Evolutionary conservation across 306 rosid species (phyloP).

Genomic region (Oxytropis ochrocephala): DNA sequence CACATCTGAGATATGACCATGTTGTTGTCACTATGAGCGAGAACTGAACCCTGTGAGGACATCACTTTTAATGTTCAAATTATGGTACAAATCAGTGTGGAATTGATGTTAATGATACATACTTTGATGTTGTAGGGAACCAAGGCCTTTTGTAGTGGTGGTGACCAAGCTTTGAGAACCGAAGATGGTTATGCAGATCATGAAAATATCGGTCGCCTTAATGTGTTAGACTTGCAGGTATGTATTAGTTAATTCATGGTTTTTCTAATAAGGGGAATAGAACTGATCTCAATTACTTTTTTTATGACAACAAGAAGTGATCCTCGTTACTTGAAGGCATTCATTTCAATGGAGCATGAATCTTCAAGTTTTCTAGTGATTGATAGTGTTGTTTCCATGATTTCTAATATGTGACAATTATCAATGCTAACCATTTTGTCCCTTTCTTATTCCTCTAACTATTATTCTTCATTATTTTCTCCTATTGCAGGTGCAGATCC

Average conservation of each 20-base stretch:
- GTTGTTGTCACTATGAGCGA: background rate
- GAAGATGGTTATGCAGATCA: conserved; percentile 70
- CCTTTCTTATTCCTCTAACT: too few relatives aligned
- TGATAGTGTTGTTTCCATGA: conserved; percentile 1
- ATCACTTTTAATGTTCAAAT: background rate
- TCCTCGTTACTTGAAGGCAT: background rate
- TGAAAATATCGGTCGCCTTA: conserved; percentile 64
- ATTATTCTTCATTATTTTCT: conserved; percentile 3
- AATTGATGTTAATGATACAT: background rate
- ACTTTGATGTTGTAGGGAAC: conserved; percentile 51
- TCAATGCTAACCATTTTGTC: too few relatives aligned
- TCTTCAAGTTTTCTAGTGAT: background rate
- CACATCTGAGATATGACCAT: background rate
- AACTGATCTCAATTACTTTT: background rate
- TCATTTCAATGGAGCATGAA: too few relatives aligned
- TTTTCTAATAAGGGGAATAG: background rate
- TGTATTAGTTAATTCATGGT: background rate
- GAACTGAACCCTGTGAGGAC: background rate
- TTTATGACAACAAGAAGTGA: too few relatives aligned
- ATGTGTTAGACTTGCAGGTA: conserved; percentile 90
- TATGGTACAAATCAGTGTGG: background rate
- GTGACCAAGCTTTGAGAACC: conserved; percentile 81
- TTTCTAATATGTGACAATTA: conserved; percentile 5
- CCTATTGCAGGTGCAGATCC: conserved; percentile 62
- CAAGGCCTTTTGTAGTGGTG: conserved; percentile 82